Conservation (phyloP, 2,329 filamentous ascomycete genomes). For the Plenodomus tracheiphilus region DNA sequence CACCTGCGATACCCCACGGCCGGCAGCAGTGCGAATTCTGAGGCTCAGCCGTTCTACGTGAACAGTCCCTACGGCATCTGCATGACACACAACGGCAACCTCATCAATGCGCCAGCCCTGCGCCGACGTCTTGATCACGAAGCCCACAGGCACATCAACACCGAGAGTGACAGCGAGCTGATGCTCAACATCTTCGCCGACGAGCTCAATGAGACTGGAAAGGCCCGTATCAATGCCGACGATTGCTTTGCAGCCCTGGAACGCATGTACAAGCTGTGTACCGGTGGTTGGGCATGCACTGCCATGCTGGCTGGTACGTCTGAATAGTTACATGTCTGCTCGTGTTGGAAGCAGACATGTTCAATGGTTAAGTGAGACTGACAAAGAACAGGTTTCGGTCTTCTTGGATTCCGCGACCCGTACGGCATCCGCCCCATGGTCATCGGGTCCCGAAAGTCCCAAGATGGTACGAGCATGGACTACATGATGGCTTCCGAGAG, state of each 20-base stretch:
- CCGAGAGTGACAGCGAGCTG: constrained; percentile 83
- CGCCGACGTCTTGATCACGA: constrained; percentile 73
- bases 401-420: constrained; percentile 78
- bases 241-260: constrained; percentile 75
- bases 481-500: constrained; percentile 94
- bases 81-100: constrained; percentile 84
- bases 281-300: constrained; percentile 78
- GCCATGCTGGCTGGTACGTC: constrained; percentile 72
- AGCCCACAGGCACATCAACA: constrained; percentile 85
- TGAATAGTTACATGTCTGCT: background rate
- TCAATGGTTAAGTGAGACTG: constrained; percentile 5
- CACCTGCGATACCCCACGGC: constrained; percentile 90
- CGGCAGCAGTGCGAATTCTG: constrained; percentile 79
- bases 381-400: constrained; percentile 63
- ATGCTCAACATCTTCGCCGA: constrained; percentile 89
- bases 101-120: constrained; percentile 76
- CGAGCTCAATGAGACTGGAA: constrained; percentile 77
- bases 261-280: constrained; percentile 72
- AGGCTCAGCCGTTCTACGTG: constrained; percentile 92
- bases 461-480: constrained; percentile 68
- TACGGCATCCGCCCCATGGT: constrained; percentile 83
- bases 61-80: constrained; percentile 83
- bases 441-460: constrained; percentile 72
- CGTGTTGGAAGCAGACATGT: background rate
- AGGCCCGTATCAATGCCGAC: constrained; percentile 75